Conservation (phyloP, 148 eudicot genomes). For the Nepenthes gracilis region DNA sequence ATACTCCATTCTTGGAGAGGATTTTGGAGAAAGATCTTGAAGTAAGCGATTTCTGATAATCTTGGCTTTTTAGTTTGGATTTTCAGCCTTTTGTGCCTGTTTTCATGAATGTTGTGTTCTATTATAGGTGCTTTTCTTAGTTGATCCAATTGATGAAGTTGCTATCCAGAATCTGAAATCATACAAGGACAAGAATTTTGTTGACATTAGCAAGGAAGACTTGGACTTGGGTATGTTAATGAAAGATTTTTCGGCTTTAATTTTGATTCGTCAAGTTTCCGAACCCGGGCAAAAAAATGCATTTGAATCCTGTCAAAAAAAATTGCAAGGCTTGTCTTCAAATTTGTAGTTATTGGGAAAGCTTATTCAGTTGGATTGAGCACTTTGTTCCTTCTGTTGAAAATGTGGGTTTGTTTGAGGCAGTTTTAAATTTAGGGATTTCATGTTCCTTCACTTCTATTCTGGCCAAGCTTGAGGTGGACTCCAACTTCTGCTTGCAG, state of each 20-base stretch:
- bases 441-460: too few species aligned
- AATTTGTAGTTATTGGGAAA: too few species aligned
- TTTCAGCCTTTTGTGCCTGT: not conserved
- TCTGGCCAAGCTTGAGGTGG: too few species aligned
- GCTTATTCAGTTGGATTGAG: too few species aligned
- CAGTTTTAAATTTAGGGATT: too few species aligned
- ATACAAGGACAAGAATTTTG: slow-evolving; percentile 75
- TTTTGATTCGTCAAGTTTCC: too few species aligned
- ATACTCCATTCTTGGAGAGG: slow-evolving; percentile 85
- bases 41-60: slow-evolving; percentile 23
- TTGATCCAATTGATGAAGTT: slow-evolving; percentile 96
- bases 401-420: too few species aligned
- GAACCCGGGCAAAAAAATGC: too few species aligned
- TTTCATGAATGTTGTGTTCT: slow-evolving; percentile 4
- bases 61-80: not conserved
- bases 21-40: slow-evolving; percentile 88
- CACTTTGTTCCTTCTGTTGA: too few species aligned
- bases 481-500: too few species aligned
- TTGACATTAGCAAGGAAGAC: slow-evolving; percentile 95
- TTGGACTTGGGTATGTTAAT: slow-evolving; percentile 72
- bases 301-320: too few species aligned
- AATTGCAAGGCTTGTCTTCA: too few species aligned
- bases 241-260: not conserved
- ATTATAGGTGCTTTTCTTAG: slow-evolving; percentile 69
- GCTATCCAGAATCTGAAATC: slow-evolving; percentile 76